A percentile compares a stretch with the other conserved stretches of the same genome.
Evolutionary conservation across 1,139 yeast species (phyloP).

Genomic region (Blastobotrys capitulatus): DNA sequence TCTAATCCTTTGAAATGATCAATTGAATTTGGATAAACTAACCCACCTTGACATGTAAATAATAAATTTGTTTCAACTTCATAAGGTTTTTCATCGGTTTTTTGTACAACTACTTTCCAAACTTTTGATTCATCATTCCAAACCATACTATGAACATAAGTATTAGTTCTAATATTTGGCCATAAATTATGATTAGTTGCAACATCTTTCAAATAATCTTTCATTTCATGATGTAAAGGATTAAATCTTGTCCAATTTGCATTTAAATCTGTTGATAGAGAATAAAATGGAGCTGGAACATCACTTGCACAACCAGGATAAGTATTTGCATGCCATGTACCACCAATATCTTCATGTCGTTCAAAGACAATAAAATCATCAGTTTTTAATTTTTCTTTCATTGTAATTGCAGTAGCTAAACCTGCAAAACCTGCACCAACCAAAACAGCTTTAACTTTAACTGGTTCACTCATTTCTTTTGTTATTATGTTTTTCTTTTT

Average conservation of each 20-base stretch:
- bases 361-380: constrained; percentile 34
- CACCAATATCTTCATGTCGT: constrained; percentile 29
- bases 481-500: too few relatives aligned
- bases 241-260: constrained; percentile 26
- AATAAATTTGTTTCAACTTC: constrained; percentile 19
- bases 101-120: constrained; percentile 22
- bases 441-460: too few relatives aligned
- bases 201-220: constrained; percentile 21
- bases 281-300: constrained; percentile 27
- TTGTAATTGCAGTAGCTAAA: constrained; percentile 20
- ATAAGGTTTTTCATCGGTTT: constrained; percentile 23
- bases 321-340: constrained; percentile 27
- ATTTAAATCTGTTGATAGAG: constrained; percentile 26
- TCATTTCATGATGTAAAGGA: constrained; percentile 24
- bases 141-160: constrained; percentile 23
- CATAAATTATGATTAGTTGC: constrained; percentile 22
- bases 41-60: constrained; percentile 23
- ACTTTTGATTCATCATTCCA: constrained; percentile 22
- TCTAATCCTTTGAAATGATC: constrained; percentile 23
- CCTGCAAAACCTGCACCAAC: constrained; percentile 35
- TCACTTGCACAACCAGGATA: constrained; percentile 31
- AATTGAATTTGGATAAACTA: constrained; percentile 23
- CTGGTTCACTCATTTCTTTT: too few relatives aligned
- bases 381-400: constrained; percentile 32
- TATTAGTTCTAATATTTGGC: constrained; percentile 16